Conservation (phyloP, 305 asterid genomes). For the Fraxinus baroniana region DNA sequence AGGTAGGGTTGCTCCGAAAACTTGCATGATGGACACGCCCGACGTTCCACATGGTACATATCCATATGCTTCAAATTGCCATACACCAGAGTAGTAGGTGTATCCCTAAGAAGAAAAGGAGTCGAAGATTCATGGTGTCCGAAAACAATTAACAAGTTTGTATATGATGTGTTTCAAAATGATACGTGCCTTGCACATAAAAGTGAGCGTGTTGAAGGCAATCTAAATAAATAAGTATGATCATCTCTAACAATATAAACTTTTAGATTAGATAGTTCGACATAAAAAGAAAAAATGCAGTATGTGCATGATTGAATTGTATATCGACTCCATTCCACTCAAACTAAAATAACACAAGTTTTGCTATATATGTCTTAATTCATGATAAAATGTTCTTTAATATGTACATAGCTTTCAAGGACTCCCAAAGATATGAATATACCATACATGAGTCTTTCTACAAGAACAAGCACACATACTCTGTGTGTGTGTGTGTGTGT, state of each 20-base stretch:
- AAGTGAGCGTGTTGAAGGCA: neutral
- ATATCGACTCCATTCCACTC: neutral
- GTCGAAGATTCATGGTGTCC: neutral
- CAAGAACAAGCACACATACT: neutral
- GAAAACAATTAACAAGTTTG: neutral
- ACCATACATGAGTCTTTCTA: no score
- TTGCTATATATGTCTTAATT: neutral
- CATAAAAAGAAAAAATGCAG: neutral
- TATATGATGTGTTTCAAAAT: neutral
- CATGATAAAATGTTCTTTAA: neutral
- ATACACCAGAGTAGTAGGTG: slow-evolving; percentile 31
- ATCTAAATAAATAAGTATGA: neutral
- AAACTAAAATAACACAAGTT: neutral
- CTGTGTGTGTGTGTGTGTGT: neutral
- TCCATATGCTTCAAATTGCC: slow-evolving; percentile 36
- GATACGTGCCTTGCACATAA: neutral
- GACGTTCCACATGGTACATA: slow-evolving; percentile 30
- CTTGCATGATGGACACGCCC: slow-evolving; percentile 37
- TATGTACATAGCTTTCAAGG: neutral
- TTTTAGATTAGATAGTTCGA: neutral
- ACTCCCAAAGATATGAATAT: neutral
- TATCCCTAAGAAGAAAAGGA: slow-evolving; percentile 21
- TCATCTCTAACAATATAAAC: neutral
- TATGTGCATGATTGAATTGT: neutral
- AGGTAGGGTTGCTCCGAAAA: slow-evolving; percentile 27